A percentile compares a stretch with the other conserved stretches of the same genome.
Evolutionary conservation across 1,284 basidiomycete species (phyloP).

Genomic region (Cutaneotrichosporon sp.): DNA sequence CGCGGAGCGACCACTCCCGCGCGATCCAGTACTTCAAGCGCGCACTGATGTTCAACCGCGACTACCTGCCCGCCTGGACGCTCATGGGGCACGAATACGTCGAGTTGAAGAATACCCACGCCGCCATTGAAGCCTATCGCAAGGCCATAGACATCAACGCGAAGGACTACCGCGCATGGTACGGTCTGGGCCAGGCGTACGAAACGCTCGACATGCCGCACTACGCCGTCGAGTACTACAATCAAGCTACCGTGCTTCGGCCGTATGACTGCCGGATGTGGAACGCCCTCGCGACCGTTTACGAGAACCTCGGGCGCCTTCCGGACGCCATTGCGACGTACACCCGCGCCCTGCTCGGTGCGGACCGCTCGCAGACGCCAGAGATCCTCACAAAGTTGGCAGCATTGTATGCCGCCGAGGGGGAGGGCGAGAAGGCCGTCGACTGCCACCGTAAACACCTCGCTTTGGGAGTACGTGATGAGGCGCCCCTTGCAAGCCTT

Average conservation of each 20-base stretch:
- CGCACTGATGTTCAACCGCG: conserved; percentile 87
- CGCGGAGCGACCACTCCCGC: conserved; percentile 88
- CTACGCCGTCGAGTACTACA: conserved; percentile 94
- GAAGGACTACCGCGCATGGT: conserved; percentile 97
- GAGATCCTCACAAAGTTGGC: conserved; percentile 70
- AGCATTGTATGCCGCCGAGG: conserved; percentile 55
- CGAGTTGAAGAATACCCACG: conserved; percentile 98
- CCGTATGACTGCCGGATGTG: conserved; percentile 96
- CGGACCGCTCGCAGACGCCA: conserved; percentile 70
- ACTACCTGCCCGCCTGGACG: conserved; percentile 97
- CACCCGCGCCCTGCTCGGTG: conserved; percentile 78
- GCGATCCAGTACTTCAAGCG: conserved; percentile 93
- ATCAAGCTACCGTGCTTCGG: conserved; percentile 84
- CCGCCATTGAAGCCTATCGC: conserved; percentile 95
- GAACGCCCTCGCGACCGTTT: conserved; percentile 90
- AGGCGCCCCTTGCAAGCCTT: conserved; percentile 62
- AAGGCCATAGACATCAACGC: conserved; percentile 92
- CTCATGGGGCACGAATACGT: conserved; percentile 98
- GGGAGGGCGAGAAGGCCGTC: conserved; percentile 19
- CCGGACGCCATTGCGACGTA: conserved; percentile 83
- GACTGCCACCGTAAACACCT: conserved; percentile 54
- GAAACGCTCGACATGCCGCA: conserved; percentile 94
- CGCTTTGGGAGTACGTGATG: conserved; percentile 63
- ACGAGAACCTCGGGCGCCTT: conserved; percentile 75
- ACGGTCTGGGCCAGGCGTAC: conserved; percentile 96